Evolutionary conservation across 805 yeast genomes (phyloP), one percentile per base, ranked within the genome.

Genomic region (Yarrowia divulgata): DNA sequence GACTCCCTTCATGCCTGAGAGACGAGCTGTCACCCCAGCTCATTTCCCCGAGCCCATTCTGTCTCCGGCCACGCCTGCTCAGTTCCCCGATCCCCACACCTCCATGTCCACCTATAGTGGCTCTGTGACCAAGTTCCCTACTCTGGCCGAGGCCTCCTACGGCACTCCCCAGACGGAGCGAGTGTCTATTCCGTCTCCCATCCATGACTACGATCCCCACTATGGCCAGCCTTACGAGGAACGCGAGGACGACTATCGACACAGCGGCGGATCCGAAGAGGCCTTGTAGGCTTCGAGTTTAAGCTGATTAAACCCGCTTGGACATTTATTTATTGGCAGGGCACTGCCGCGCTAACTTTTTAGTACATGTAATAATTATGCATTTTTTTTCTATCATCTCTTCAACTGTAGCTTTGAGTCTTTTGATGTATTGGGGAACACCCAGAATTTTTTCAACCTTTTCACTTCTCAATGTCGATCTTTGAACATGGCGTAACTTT

Each of bases 321-420:
- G 60, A 54, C 39, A 54, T 57, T 57, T 57, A 57, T 57, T 57
- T 57, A 57, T 57, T 57, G 63, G 63, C 63, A 57, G 63, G 63
- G 63, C 63, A 57, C 63, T 57, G 63, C 39, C 63, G 63, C 63
- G 39, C 63, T 57, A 57, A 57, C 63, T 40, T 57, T 40, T 57
- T 54, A 57, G 46, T 57, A 57, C 63, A 57, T 57, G 63, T 57
- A 57, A 40, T 57, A 57, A 57, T 39, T 54, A 54, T 57, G 63
- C 48, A 57, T 40, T 57, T 40, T 55, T 40, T 55, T 19, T 49
- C n/a, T 8, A 49, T 49, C 23, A 49, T 32, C 39, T 19, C 18
- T 23, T 48, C 13, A 7, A 29, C 5, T 29, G 54, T 32, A 49
- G 18, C 8, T 49, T 29, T 49, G 14, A 16, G 19, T 16, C 19